A percentile compares a stretch with the other conserved stretches of the same genome.
phyloP scores from a whole-genome alignment of 2,329 filamentous ascomycete species.

The Trichoderma lentiforme region DNA sequence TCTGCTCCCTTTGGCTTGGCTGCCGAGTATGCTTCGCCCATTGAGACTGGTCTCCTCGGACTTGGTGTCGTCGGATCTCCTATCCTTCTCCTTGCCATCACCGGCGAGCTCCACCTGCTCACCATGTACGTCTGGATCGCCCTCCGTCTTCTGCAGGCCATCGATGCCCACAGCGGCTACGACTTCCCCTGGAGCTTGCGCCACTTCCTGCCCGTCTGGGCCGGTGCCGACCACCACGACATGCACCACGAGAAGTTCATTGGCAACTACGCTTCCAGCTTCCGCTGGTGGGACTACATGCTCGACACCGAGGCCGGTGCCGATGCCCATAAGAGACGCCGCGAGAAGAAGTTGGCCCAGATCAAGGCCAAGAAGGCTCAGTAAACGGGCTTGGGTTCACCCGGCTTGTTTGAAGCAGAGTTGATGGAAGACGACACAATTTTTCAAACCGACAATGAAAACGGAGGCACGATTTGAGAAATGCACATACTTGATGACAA shows the following conservation, averaged over 20 bases:
- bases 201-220: constrained; percentile 97
- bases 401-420: not conserved
- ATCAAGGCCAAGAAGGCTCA: constrained; percentile 64
- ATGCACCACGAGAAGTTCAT: constrained; percentile 98
- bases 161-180: constrained; percentile 96
- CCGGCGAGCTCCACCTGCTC: constrained; percentile 84
- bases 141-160: constrained; percentile 90
- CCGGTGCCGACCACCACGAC: constrained; percentile 94
- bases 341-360: constrained; percentile 69
- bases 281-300: constrained; percentile 97
- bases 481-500: not conserved
- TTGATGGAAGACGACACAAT: not conserved
- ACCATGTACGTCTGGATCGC: constrained; percentile 99
- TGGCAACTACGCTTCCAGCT: constrained; percentile 95
- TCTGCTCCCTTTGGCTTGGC: constrained; percentile 95
- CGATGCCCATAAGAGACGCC: constrained; percentile 78
- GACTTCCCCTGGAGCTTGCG: constrained; percentile 97
- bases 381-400: constrained; percentile 37
- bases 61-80: constrained; percentile 80
- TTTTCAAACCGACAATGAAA: not conserved
- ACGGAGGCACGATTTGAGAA: not conserved
- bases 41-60: constrained; percentile 93
- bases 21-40: constrained; percentile 95
- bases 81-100: constrained; percentile 78
- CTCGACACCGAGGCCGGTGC: constrained; percentile 91